Conservation (phyloP, 78 protist genomes). For the Dictyostelium purpureum region DNA sequence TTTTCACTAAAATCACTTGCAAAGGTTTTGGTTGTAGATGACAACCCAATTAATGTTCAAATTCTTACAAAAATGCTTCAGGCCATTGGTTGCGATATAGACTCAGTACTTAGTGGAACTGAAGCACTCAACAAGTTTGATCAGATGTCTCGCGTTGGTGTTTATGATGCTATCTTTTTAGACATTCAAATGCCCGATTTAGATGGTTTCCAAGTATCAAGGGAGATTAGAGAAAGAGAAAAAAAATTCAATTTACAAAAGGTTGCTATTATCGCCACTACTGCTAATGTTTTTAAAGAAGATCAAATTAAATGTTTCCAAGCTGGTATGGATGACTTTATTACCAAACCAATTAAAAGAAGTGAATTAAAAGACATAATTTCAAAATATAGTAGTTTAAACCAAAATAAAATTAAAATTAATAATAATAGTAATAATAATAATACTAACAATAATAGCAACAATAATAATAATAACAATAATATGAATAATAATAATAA, state of each 20-base stretch:
- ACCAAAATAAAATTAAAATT: not conserved
- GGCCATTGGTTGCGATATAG: conserved; percentile 26
- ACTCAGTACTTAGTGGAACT: conserved; percentile 23
- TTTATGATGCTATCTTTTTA: conserved; percentile 22
- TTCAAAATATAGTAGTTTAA: conserved; percentile 2
- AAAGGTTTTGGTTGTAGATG: conserved; percentile 60
- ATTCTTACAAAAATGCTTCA: conserved; percentile 42
- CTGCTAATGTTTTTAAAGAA: conserved; percentile 58
- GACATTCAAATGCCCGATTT: conserved; percentile 69
- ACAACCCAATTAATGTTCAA: conserved; percentile 22
- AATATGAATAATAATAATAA: too few relatives aligned
- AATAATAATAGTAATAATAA: not conserved
- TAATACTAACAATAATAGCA: not conserved
- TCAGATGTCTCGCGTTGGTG: not conserved
- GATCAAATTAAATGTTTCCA: conserved; percentile 55
- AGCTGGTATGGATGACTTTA: conserved; percentile 85
- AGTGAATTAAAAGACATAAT: conserved; percentile 13
- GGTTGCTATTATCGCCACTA: conserved; percentile 58
- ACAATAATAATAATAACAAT: not conserved
- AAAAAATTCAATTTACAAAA: not conserved
- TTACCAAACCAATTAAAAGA: conserved; percentile 82
- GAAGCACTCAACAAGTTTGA: conserved; percentile 19
- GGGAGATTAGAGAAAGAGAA: conserved; percentile 31
- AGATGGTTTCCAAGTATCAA: conserved; percentile 70
- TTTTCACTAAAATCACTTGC: not conserved